Evolutionary conservation across 1,139 yeast genomes (phyloP).

Genomic region (Ogataea hybrid): DNA sequence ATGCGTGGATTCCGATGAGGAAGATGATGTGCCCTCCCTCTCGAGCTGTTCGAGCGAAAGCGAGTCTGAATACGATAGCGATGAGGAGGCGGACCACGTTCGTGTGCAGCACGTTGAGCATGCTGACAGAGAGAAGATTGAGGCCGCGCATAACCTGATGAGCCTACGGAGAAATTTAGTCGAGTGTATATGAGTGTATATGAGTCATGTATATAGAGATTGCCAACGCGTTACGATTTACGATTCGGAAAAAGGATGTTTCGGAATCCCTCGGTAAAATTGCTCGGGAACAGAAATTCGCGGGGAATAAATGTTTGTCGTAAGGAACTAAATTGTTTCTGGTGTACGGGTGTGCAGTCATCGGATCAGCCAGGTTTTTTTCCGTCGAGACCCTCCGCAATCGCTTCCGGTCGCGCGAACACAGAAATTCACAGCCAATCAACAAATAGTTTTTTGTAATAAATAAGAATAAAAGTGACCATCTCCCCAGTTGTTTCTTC

Average conservation of each 20-base stretch:
- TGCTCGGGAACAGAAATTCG: neutral
- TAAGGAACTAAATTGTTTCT: too few species aligned
- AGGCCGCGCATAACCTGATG: constrained; percentile 1
- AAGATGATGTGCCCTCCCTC: constrained; percentile 12
- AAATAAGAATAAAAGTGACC: constrained; percentile 5
- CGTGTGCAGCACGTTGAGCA: constrained; percentile 4
- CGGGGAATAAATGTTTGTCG: neutral
- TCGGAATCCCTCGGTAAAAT: neutral
- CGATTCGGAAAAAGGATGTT: neutral
- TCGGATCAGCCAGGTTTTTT: constrained; percentile 5
- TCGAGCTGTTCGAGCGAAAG: constrained; percentile 14
- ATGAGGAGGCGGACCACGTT: constrained; percentile 2
- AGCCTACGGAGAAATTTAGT: neutral
- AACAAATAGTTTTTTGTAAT: constrained; percentile 7
- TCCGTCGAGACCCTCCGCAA: constrained; percentile 10
- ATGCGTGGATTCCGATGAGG: constrained; percentile 2
- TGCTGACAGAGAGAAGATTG: neutral
- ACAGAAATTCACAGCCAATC: constrained; percentile 9
- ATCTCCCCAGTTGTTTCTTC: neutral
- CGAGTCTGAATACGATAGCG: constrained; percentile 13
- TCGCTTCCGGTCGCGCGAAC: constrained; percentile 14
- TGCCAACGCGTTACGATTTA: neutral
- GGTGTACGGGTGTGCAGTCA: neutral
- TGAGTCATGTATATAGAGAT: neutral
- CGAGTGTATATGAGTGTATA: constrained; percentile 6